These are phyloP conservation scores for Dendrocalamus sinicus DNA, from an alignment of 176 grass and related monocot species.

Conservation along the genomic window DNA sequence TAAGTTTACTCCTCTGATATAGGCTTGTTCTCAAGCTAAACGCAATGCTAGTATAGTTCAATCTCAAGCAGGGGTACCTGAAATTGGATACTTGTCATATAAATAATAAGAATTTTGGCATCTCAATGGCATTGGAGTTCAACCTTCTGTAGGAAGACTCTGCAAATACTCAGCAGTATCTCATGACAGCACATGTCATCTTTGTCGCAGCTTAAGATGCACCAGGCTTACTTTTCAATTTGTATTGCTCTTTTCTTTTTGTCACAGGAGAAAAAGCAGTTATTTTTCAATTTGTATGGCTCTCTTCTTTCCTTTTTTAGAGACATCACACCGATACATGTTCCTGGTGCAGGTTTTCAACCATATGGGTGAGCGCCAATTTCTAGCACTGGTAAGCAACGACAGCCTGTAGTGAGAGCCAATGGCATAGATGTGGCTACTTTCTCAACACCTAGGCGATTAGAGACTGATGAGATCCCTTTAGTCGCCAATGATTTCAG, in stretches of 20 bases:
- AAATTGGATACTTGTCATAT: background rate
- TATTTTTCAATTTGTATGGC: background rate
- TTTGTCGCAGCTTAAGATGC: background rate
- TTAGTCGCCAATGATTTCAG: constrained; percentile 58
- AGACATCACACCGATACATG: background rate
- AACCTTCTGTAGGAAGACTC: background rate
- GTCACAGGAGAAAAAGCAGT: too few species aligned
- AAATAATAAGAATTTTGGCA: background rate
- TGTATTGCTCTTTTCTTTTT: too few species aligned
- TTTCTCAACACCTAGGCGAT: constrained; percentile 49
- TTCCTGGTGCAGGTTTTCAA: constrained; percentile 52
- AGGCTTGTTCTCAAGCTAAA: background rate
- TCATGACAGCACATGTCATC: background rate
- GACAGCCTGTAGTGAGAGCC: constrained; percentile 42
- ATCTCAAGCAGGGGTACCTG: background rate
- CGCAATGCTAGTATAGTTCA: constrained; percentile 4
- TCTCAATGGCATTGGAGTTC: background rate
- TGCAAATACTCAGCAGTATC: background rate
- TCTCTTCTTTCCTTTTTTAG: background rate
- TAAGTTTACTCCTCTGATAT: constrained; percentile 26
- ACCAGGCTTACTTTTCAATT: too few species aligned
- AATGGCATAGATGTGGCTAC: constrained; percentile 43
- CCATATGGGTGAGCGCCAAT: constrained; percentile 65
- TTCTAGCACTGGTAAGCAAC: constrained; percentile 57
- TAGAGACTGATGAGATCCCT: constrained; percentile 62